Conservation (phyloP, 2,329 filamentous ascomycete genomes). For the Xylaria hypoxylon region DNA sequence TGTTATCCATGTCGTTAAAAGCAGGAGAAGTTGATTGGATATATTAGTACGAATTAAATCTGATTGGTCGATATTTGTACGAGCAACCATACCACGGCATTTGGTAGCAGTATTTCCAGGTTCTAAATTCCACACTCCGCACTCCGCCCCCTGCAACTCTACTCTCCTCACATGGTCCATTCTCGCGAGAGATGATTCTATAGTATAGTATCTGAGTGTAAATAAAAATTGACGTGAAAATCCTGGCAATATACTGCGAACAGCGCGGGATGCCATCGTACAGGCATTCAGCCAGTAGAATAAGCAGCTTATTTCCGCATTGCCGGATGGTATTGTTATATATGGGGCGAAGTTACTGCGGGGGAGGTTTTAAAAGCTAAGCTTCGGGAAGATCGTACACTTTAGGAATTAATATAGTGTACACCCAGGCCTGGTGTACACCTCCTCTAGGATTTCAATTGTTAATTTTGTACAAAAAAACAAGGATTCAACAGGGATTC, state of each 20-base stretch:
- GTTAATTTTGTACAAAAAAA: too few relatives aligned
- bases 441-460: too few relatives aligned
- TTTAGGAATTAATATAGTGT: not conserved
- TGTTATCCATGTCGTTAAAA: constrained; percentile 1
- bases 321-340: not conserved
- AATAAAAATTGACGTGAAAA: not conserved
- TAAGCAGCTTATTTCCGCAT: not conserved
- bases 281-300: not conserved
- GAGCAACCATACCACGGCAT: not conserved
- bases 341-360: too few relatives aligned
- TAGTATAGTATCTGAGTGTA: too few relatives aligned
- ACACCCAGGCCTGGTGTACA: too few relatives aligned
- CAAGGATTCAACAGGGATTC: too few relatives aligned
- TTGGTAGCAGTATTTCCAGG: too few relatives aligned
- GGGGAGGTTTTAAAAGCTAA: not conserved
- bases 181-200: too few relatives aligned
- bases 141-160: not conserved
- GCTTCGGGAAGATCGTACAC: not conserved
- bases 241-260: not conserved
- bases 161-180: too few relatives aligned
- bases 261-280: not conserved
- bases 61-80: constrained; percentile 2
- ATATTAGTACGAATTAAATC: not conserved
- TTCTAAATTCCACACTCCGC: not conserved
- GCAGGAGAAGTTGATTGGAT: constrained; percentile 13